Base-by-base conservation (phyloP, 192 early-diverging fungal species). In the Entomortierella parvispora region DNA sequence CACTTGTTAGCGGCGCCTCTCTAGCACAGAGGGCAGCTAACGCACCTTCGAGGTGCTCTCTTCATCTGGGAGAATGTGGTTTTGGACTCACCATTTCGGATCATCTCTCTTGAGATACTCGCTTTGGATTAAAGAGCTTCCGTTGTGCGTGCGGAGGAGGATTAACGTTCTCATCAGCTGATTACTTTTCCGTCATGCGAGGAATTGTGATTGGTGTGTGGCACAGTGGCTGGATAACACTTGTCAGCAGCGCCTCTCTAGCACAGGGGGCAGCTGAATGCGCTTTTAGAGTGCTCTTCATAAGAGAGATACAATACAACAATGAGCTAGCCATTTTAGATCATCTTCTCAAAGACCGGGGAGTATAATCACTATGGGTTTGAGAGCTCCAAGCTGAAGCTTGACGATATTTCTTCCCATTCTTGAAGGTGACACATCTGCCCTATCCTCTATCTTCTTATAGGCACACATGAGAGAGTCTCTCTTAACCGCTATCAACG, bases 161-260 rank as follows among this genome's bases (percentile, higher is more conserved):
- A n/a, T 65, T 8, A 65, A 65, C 23, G 55, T 44, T 45, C 62
- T 65, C 37, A 32, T 65, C 62, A 65, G 51, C 43, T 29, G 43
- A 47, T 29, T 20, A 57, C 44, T 34, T 55, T 17, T 32, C 44
- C 64, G 53, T 47, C 48, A 66, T 66, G 64, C 52, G 52, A 56
- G 64, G 54, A 56, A 40, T n/a, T 57, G 64, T 57, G 53, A 42
- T 56, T 66, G 53, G 64, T 66, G 64, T 66, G 50, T 40, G 53
- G 64, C 44, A 47, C 43, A 55, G 40, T 64, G 50, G 62, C 55
- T 65, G 52, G 51, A 54, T 34, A 63, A 63, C 34, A 53, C 62
- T 42, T 42, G 59, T 61, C 46, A 32, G 45, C 31, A n/a, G 59
- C 59, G 45, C 29, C 52, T 40, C 46, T 62, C 15, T 22, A 62